Conservation (phyloP, 179 eudicot genomes). For the Beta corolliflora region DNA sequence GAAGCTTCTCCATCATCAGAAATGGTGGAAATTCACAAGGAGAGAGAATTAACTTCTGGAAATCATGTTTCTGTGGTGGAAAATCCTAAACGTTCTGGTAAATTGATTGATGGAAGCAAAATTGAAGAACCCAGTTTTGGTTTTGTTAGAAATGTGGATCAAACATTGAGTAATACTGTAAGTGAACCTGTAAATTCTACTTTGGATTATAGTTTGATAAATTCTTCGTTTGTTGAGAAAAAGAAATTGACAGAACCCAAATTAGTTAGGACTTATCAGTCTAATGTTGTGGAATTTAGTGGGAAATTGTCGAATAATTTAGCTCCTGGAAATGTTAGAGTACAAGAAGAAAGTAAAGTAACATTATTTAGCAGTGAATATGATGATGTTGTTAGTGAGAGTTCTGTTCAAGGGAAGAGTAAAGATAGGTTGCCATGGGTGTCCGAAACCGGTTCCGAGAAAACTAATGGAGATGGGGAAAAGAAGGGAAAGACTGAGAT, state of each 20-base stretch:
- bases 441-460: slow-evolving; percentile 20
- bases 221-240: slow-evolving; percentile 7
- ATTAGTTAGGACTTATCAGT: not conserved
- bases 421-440: slow-evolving; percentile 63
- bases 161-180: slow-evolving; percentile 5
- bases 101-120: not conserved
- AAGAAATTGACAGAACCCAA: not conserved
- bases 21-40: not conserved
- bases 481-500: slow-evolving; percentile 49
- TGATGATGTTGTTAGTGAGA: slow-evolving; percentile 23
- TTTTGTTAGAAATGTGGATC: not conserved
- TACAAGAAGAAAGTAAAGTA: not conserved
- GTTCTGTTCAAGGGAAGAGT: slow-evolving; percentile 20
- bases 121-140: slow-evolving; percentile 9
- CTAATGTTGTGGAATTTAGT: slow-evolving; percentile 2
- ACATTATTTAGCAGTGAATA: slow-evolving; percentile 11
- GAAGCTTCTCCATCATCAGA: not conserved
- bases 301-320: not conserved
- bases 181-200: slow-evolving; percentile 7
- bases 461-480: slow-evolving; percentile 22
- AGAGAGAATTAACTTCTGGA: not conserved
- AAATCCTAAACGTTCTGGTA: slow-evolving; percentile 2
- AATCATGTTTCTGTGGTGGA: not conserved
- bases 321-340: slow-evolving; percentile 2
- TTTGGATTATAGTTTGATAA: slow-evolving; percentile 12